Conservation (phyloP, 345 rosid genomes). For the Hypericum androsaemum region DNA sequence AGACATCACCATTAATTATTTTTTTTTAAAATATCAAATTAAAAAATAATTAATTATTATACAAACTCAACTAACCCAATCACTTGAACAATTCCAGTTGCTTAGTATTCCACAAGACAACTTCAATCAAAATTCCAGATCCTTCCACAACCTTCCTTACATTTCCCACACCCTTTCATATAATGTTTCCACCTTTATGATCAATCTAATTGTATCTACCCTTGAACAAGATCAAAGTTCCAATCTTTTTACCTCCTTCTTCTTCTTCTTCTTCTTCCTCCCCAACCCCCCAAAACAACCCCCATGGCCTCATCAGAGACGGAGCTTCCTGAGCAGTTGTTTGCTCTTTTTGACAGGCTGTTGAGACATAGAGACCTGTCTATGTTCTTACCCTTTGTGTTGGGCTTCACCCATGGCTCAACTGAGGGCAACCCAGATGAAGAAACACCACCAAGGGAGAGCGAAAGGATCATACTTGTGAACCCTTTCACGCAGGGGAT, state of each 20-base stretch:
- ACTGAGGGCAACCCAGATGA: slow-evolving; percentile 19
- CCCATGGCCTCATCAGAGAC: slow-evolving; percentile 30
- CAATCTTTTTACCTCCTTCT: not conserved
- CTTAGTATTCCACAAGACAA: too few relatives aligned
- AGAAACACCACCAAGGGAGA: slow-evolving; percentile 9
- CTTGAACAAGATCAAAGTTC: not conserved
- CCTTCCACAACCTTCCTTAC: slow-evolving; percentile 34
- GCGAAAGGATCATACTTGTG: slow-evolving; percentile 47
- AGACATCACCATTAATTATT: too few relatives aligned
- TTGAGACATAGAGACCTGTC: slow-evolving; percentile 32
- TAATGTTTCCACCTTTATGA: not conserved
- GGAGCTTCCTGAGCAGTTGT: slow-evolving; percentile 22
- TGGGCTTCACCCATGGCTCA: slow-evolving; percentile 32
- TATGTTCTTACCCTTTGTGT: slow-evolving; percentile 34
- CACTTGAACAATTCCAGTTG: too few relatives aligned
- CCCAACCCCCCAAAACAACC: not conserved
- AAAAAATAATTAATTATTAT: too few relatives aligned
- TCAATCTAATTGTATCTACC: not conserved
- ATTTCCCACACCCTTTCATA: not conserved
- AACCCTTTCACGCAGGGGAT: slow-evolving; percentile 60
- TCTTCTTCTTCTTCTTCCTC: not conserved
- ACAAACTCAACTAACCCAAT: too few relatives aligned
- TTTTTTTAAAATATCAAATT: too few relatives aligned
- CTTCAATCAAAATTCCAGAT: slow-evolving; percentile 46
- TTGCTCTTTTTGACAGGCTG: slow-evolving; percentile 33